Evolutionary conservation across 1,284 basidiomycete species (phyloP).

Genomic region (Tilletiaria anomala): DNA sequence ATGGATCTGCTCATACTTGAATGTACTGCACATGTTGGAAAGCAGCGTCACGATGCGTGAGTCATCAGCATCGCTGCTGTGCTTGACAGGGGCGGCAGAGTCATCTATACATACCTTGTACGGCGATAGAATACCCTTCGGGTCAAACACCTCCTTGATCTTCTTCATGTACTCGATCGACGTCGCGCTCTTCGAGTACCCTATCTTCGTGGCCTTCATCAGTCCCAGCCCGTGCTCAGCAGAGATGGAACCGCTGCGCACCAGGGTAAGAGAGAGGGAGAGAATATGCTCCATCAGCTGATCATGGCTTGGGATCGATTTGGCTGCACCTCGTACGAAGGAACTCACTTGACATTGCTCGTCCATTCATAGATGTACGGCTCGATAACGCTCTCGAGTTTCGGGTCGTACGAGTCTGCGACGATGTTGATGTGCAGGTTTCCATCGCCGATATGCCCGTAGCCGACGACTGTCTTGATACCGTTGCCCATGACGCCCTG

Average conservation of each 20-base stretch:
- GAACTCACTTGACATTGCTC: slow-evolving; percentile 14
- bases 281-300: neutral
- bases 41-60: neutral
- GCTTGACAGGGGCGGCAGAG: neutral
- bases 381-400: slow-evolving; percentile 74
- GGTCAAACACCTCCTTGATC: slow-evolving; percentile 83
- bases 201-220: slow-evolving; percentile 83
- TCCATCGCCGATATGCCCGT: slow-evolving; percentile 92
- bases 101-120: slow-evolving; percentile 52
- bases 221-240: slow-evolving; percentile 91
- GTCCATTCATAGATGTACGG: slow-evolving; percentile 93
- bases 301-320: neutral
- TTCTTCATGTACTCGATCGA: slow-evolving; percentile 78
- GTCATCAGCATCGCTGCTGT: too few species aligned
- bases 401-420: slow-evolving; percentile 65
- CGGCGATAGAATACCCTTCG: slow-evolving; percentile 78
- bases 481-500: slow-evolving; percentile 63
- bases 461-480: slow-evolving; percentile 56
- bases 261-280: neutral
- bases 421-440: slow-evolving; percentile 91
- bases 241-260: slow-evolving; percentile 62
- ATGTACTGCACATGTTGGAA: neutral
- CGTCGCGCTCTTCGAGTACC: slow-evolving; percentile 67
- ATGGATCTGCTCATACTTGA: slow-evolving; percentile 2
- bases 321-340: neutral